Conservation (phyloP, 1,284 basidiomycete genomes). For the Tylopilus sp. region DNA sequence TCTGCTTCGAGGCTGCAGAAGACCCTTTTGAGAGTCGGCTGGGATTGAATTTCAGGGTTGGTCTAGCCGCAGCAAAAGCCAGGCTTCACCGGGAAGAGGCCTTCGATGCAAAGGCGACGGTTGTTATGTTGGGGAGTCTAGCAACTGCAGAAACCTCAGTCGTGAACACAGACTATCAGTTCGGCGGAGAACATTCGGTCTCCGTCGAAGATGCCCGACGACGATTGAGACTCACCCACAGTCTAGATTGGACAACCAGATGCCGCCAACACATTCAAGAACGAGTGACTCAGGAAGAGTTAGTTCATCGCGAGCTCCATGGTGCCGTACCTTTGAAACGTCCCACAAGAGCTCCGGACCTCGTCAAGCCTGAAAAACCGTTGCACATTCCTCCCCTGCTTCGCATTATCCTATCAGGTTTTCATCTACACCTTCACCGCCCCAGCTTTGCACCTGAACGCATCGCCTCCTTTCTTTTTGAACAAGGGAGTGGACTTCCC, state of each 20-base stretch:
- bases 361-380: constrained; percentile 36
- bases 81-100: constrained; percentile 77
- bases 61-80: constrained; percentile 71
- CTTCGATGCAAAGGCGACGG: constrained; percentile 74
- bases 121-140: constrained; percentile 47
- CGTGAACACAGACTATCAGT: constrained; percentile 46
- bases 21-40: constrained; percentile 83
- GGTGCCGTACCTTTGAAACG: constrained; percentile 28
- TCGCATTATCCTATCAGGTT: constrained; percentile 61
- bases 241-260: constrained; percentile 75
- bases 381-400: constrained; percentile 68
- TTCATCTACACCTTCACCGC: constrained; percentile 56
- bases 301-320: constrained; percentile 38
- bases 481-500: constrained; percentile 71
- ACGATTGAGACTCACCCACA: constrained; percentile 71
- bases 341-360: constrained; percentile 31
- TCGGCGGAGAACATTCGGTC: constrained; percentile 61
- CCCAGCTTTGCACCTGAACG: constrained; percentile 61
- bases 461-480: constrained; percentile 67
- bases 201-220: constrained; percentile 70
- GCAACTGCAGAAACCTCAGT: constrained; percentile 19
- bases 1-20: constrained; percentile 83
- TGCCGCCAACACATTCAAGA: constrained; percentile 39
- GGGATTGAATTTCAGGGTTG: constrained; percentile 76
- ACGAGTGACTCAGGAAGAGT: constrained; percentile 28